Evolutionary conservation across 2,329 filamentous ascomycete species (phyloP).

Genomic region (Cryphonectria radicalis): DNA sequence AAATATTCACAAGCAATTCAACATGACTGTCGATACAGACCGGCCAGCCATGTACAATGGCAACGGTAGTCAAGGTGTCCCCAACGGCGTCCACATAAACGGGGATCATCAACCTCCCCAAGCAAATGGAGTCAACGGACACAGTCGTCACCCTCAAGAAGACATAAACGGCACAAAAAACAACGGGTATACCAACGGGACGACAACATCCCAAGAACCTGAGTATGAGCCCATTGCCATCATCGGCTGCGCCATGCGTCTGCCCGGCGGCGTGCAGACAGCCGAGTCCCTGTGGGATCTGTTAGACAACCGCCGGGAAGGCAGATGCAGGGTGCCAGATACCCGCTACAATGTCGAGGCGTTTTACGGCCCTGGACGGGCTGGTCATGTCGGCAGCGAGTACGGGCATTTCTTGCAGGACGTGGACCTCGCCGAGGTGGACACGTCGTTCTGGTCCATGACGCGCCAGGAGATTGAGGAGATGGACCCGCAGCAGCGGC

Average conservation of each 20-base stretch:
- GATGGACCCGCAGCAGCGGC: conserved; percentile 25
- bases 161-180: background rate
- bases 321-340: conserved; percentile 34
- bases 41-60: background rate
- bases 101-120: background rate
- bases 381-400: conserved; percentile 39
- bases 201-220: background rate
- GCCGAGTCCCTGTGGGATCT: conserved; percentile 39
- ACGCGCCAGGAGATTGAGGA: background rate
- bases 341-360: conserved; percentile 38
- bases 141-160: background rate
- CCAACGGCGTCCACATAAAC: background rate
- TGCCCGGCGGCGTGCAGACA: conserved; percentile 38
- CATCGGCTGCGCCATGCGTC: conserved; percentile 39
- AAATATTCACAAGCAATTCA: background rate
- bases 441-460: conserved; percentile 17
- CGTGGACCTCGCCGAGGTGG: conserved; percentile 12
- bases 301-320: conserved; percentile 36
- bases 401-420: conserved; percentile 20
- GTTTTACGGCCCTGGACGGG: conserved; percentile 38
- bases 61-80: background rate
- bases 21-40: background rate
- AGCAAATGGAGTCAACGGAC: background rate
- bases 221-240: conserved; percentile 38
- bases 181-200: background rate